A percentile compares a stretch with the other conserved stretches of the same genome.
These are phyloP conservation scores for Ehretia macrophylla DNA, from an alignment of 257 asterid genomes.

Conservation along the genomic window DNA sequence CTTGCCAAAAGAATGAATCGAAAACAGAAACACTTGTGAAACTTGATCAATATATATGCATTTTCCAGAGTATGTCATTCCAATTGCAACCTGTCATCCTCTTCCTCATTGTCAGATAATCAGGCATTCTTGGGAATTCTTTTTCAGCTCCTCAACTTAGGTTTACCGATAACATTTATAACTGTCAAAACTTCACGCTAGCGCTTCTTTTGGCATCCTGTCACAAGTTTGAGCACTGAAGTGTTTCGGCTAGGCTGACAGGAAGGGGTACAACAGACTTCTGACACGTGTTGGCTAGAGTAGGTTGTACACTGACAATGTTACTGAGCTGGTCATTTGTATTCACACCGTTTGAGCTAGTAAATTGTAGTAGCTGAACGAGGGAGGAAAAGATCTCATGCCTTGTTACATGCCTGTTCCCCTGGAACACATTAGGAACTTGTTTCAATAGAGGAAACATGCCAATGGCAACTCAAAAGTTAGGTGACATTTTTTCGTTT, in stretches of 20 bases:
- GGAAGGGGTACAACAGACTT: conserved; percentile 32
- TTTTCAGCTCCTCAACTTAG: no score
- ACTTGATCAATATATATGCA: no score
- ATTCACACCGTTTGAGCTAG: conserved; percentile 25
- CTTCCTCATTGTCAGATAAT: no score
- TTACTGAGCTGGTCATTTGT: conserved; percentile 21
- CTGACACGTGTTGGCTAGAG: conserved; percentile 35
- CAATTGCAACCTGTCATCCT: no score
- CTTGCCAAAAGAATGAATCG: no score
- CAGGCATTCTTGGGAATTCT: no score
- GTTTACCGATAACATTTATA: no score
- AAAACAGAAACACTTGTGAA: no score
- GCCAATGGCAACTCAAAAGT: conserved; percentile 7
- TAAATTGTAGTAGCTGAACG: conserved; percentile 65
- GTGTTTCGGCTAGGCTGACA: conserved; percentile 24
- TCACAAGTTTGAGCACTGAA: conserved; percentile 30
- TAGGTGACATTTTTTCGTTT: conserved; percentile 10
- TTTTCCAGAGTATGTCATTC: no score
- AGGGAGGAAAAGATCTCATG: conserved; percentile 78
- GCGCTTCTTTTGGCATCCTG: conserved; percentile 16
- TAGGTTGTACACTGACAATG: conserved; percentile 15
- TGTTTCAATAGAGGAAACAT: conserved; percentile 8
- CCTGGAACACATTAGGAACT: conserved; percentile 38
- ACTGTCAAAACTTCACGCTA: conserved; percentile 5
- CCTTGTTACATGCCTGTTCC: conserved; percentile 42